Base-by-base conservation (phyloP, 129 eudicot species). In the Lactuca saligna region DNA sequence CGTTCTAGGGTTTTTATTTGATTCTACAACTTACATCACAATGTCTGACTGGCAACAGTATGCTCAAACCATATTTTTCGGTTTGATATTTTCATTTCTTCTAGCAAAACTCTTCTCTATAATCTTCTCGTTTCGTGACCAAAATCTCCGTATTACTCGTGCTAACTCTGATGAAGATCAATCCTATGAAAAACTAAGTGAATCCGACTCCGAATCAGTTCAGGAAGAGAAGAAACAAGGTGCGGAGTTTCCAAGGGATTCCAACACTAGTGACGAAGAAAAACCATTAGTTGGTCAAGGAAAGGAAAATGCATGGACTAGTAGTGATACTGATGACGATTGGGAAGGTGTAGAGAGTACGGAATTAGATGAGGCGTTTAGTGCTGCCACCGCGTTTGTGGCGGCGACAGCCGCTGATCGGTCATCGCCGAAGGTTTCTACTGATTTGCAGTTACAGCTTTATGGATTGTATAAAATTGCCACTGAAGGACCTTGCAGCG, bases 321-420 rank as follows among this genome's bases (percentile, higher is more conserved):
- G 69, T 17, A 61, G 46, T 41, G 17, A n/a, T 16, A 58, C 60
- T 54, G 97, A 91, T 74, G 91, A 84, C 73, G 99, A 93, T 89
- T 93, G 99, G 99, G 99, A 93, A 69, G 99, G 99, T 17, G 99
- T 93, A 4, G 99, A 89, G 81, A 93, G 95, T 76, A 87, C 92
- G 58, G 99, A 93, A 66, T 65, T 93, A 57, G 99, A 93, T 64
- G 99, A 93, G 76, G 82, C 82, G 38, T 93, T 93, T 57, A 93
- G 99, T 77, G 99, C 97, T 15, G 99, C 99, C 14, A 89, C 97
- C 5, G 88, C 97, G 2, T 93, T 93, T 61, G 99, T 89, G 69
- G 99, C 97, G 1, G 96, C 97, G 0, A 83, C 99, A 0, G 97
- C 95, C 3, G 95, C 97, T 0, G 95, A 93, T 81, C 61, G 82